Evolutionary conservation across 345 rosid genomes (phyloP).

Genomic region (Lenwebbia sp.): DNA sequence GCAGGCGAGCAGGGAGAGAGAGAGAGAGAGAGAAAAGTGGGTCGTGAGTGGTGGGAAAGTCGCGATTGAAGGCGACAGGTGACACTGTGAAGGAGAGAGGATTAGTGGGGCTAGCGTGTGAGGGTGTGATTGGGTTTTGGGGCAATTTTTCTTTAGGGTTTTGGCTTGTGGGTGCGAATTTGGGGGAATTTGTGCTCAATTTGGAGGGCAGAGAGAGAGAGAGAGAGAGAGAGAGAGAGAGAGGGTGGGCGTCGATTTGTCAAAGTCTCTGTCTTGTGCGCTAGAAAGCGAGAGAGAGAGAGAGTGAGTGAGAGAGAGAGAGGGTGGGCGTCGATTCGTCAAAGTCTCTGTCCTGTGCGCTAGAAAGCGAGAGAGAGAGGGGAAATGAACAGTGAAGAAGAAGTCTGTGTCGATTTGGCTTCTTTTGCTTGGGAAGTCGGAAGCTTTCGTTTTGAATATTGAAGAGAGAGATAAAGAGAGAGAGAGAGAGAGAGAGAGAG

Average conservation of each 20-base stretch:
- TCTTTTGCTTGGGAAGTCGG: neutral
- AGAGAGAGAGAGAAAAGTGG: conserved; percentile 1
- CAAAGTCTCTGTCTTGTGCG: neutral
- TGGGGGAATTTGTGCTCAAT: neutral
- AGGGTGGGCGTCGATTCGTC: too few species aligned
- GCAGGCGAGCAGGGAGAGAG: conserved; percentile 1
- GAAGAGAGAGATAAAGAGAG: neutral
- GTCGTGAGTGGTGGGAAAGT: conserved; percentile 47
- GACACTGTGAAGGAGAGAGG: conserved; percentile 35
- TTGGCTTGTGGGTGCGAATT: neutral
- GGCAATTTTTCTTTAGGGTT: neutral
- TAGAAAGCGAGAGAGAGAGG: too few species aligned
- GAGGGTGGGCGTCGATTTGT: neutral
- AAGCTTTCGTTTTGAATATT: neutral
- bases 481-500: neutral
- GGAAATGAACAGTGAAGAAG: too few species aligned
- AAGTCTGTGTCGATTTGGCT: too few species aligned
- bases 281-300: neutral
- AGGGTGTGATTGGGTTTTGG: conserved; percentile 1
- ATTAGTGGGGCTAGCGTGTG: conserved; percentile 41
- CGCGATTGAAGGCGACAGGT: conserved; percentile 92
- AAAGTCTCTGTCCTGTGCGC: too few species aligned
- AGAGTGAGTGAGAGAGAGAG: neutral
- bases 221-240: neutral
- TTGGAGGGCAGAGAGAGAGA: neutral